These are phyloP conservation scores for Pseudozyma sp. DNA, from an alignment of 1,284 basidiomycete genomes.

Conservation along the genomic window DNA sequence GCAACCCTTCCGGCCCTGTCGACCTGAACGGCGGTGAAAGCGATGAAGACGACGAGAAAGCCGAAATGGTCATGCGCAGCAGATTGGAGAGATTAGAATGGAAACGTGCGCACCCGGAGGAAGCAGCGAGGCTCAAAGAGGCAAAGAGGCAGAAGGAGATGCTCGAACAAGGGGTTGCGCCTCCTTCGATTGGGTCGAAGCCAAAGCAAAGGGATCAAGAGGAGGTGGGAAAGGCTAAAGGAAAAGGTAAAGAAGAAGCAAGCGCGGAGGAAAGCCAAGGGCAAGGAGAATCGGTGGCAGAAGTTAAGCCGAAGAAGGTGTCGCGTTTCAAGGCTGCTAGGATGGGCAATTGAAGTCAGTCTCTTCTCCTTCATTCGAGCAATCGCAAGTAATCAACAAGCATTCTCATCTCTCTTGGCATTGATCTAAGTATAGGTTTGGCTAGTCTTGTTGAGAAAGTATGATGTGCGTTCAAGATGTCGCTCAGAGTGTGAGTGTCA, in stretches of 20 bases:
- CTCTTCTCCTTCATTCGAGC: neutral
- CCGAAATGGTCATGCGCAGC: constrained; percentile 55
- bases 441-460: neutral
- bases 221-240: neutral
- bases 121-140: constrained; percentile 19
- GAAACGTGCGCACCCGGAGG: constrained; percentile 36
- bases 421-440: too few relatives aligned
- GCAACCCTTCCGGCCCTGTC: constrained; percentile 24
- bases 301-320: constrained; percentile 37
- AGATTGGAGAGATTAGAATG: constrained; percentile 46
- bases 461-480: neutral
- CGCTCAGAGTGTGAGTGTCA: constrained; percentile 1
- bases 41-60: constrained; percentile 57
- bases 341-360: constrained; percentile 20
- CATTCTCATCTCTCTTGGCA: too few relatives aligned
- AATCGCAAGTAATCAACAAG: neutral
- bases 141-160: constrained; percentile 14
- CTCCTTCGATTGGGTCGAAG: constrained; percentile 15
- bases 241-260: neutral
- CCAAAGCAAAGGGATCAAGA: neutral
- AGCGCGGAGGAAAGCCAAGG: neutral
- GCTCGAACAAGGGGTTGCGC: constrained; percentile 17
- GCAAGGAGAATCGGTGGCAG: neutral
- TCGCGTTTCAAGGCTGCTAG: constrained; percentile 49
- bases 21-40: constrained; percentile 54